These are phyloP conservation scores for Marasmius fiardii DNA, from an alignment of 1,284 basidiomycete species.

Conservation along the genomic window DNA sequence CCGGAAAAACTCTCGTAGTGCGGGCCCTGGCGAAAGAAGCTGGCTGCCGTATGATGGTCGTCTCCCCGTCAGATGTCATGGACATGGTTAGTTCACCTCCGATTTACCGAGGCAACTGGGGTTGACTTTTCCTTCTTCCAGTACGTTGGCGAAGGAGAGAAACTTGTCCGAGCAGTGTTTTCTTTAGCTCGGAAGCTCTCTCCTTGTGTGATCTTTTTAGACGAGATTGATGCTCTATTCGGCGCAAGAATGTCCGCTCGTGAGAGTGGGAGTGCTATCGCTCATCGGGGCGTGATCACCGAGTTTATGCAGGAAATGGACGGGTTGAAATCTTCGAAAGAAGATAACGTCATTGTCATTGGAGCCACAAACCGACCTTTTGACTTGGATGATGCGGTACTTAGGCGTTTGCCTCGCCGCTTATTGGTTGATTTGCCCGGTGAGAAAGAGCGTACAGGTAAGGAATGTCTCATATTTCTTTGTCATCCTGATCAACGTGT, in stretches of 20 bases:
- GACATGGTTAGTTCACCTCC: conserved; percentile 63
- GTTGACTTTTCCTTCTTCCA: conserved; percentile 26
- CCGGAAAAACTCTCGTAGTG: conserved; percentile 88
- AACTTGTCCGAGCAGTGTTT: conserved; percentile 90
- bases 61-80: conserved; percentile 85
- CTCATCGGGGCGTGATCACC: conserved; percentile 81
- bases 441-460: conserved; percentile 77
- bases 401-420: conserved; percentile 80
- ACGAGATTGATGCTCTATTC: conserved; percentile 94
- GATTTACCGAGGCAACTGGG: background rate
- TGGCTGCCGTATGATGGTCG: conserved; percentile 83
- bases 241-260: conserved; percentile 82
- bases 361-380: conserved; percentile 93
- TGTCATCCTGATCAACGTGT: conserved; percentile 9
- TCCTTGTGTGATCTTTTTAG: conserved; percentile 93
- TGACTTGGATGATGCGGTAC: conserved; percentile 82
- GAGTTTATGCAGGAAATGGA: conserved; percentile 99
- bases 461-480: conserved; percentile 17
- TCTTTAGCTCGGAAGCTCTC: conserved; percentile 83
- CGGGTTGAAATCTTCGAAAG: conserved; percentile 77
- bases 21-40: conserved; percentile 91
- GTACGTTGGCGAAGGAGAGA: conserved; percentile 96
- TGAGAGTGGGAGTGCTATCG: conserved; percentile 79
- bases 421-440: conserved; percentile 85
- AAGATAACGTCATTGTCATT: conserved; percentile 87